phyloP scores from a whole-genome alignment of 148 eudicot species.

The Rhododendron ovatum region DNA sequence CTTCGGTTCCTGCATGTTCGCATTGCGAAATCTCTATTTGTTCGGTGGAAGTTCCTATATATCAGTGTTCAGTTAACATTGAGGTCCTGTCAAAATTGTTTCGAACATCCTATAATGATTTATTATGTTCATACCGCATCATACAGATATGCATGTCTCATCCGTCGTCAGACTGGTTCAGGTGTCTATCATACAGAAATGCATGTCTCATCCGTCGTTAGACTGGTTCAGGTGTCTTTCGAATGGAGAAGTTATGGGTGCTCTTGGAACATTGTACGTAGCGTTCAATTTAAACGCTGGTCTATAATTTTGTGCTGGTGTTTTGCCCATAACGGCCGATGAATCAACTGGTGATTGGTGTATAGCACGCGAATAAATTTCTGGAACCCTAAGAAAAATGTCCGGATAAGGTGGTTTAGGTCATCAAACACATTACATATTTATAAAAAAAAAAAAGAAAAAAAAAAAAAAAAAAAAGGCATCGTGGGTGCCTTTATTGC shows the following conservation, averaged over 20 bases:
- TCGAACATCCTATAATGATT: not conserved
- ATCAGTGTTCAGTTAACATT: not conserved
- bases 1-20: not conserved
- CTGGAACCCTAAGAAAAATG: not conserved
- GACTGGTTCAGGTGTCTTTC: not conserved
- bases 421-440: not conserved
- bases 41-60: not conserved
- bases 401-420: not conserved
- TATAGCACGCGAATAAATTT: not conserved
- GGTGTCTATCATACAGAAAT: no score
- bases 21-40: not conserved
- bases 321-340: not conserved
- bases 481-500: not conserved
- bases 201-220: not conserved
- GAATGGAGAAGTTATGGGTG: not conserved
- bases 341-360: not conserved
- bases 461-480: not conserved
- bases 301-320: no score
- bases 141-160: no score
- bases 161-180: no score
- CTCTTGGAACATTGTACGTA: not conserved
- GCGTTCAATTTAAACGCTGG: not conserved
- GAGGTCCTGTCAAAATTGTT: not conserved
- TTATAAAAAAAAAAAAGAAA: not conserved
- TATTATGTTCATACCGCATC: not conserved